A percentile compares a stretch with the other conserved stretches of the same genome.
phyloP scores from a whole-genome alignment of 345 rosid species.

The Citrus medica region DNA sequence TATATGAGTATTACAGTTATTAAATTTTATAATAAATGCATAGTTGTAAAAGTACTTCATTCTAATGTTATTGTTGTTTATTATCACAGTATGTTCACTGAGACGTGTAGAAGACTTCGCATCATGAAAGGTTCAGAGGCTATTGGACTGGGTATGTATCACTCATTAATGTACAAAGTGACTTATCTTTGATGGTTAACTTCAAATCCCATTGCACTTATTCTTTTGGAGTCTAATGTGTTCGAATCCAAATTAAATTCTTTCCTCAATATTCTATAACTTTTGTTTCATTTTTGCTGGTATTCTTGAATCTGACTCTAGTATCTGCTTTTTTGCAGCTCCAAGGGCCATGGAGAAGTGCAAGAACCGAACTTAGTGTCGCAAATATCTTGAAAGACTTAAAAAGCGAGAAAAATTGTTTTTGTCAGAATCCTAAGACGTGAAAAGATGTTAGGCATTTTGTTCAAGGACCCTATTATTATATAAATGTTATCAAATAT shows the following conservation, averaged over 20 bases:
- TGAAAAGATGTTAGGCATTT: constrained; percentile 19
- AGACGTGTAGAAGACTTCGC: constrained; percentile 46
- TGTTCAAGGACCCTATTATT: constrained; percentile 6
- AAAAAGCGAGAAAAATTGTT: not conserved
- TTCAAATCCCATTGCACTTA: not conserved
- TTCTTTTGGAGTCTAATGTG: not conserved
- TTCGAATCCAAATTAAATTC: not conserved
- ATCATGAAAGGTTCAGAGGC: constrained; percentile 54
- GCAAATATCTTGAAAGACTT: constrained; percentile 9
- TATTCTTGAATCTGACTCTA: not conserved
- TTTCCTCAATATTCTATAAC: not conserved
- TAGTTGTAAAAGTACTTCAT: not conserved
- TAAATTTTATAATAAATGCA: not conserved
- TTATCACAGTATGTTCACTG: constrained; percentile 43
- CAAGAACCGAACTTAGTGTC: constrained; percentile 28
- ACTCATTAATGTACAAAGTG: not conserved
- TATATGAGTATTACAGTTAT: not conserved
- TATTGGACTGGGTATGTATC: constrained; percentile 40
- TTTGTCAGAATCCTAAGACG: not conserved
- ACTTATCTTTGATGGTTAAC: not conserved
- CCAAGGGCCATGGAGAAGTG: constrained; percentile 53
- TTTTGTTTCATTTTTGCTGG: not conserved
- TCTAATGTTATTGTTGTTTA: not conserved
- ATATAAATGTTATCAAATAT: constrained; percentile 17
- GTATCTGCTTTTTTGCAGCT: constrained; percentile 31